phyloP scores from a whole-genome alignment of 495 filamentous ascomycete genomes.

The Glarea lozoyensis region DNA sequence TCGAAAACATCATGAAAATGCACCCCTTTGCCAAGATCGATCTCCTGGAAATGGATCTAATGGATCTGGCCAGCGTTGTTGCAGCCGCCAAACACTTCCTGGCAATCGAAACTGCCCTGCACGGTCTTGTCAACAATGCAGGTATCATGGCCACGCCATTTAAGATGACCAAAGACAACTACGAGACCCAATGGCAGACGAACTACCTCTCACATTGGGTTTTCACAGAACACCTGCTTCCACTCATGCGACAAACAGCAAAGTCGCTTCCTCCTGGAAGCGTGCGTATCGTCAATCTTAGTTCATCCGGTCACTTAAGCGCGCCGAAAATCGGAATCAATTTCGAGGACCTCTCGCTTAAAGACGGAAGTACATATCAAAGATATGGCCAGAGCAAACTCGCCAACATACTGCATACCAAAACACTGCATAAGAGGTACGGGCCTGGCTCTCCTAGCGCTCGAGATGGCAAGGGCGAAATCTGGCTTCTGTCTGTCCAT shows the following conservation, averaged over 20 bases:
- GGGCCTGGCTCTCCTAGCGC: slow-evolving; percentile 30
- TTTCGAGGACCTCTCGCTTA: slow-evolving; percentile 37
- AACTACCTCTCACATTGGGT: slow-evolving; percentile 65
- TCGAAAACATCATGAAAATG: slow-evolving; percentile 36
- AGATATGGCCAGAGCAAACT: slow-evolving; percentile 63
- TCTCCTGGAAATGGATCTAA: slow-evolving; percentile 35
- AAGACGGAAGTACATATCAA: slow-evolving; percentile 29
- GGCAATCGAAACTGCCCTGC: slow-evolving; percentile 31
- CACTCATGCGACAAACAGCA: slow-evolving; percentile 44
- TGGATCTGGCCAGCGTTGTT: slow-evolving; percentile 26
- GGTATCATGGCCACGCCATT: slow-evolving; percentile 52
- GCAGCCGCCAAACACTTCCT: slow-evolving; percentile 27
- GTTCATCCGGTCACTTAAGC: slow-evolving; percentile 31
- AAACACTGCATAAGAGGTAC: slow-evolving; percentile 39
- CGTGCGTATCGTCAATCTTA: slow-evolving; percentile 36
- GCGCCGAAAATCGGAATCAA: slow-evolving; percentile 31
- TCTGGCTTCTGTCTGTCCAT: slow-evolving; percentile 33
- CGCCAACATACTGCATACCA: slow-evolving; percentile 56
- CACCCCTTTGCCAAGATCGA: slow-evolving; percentile 30
- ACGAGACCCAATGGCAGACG: slow-evolving; percentile 58
- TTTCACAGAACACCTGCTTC: slow-evolving; percentile 54
- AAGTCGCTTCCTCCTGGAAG: slow-evolving; percentile 26
- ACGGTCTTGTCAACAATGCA: slow-evolving; percentile 62
- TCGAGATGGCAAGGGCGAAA: slow-evolving; percentile 25
- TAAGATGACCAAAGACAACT: slow-evolving; percentile 44